phyloP scores from a whole-genome alignment of 2,329 filamentous ascomycete genomes.

The Alternaria sp. region DNA sequence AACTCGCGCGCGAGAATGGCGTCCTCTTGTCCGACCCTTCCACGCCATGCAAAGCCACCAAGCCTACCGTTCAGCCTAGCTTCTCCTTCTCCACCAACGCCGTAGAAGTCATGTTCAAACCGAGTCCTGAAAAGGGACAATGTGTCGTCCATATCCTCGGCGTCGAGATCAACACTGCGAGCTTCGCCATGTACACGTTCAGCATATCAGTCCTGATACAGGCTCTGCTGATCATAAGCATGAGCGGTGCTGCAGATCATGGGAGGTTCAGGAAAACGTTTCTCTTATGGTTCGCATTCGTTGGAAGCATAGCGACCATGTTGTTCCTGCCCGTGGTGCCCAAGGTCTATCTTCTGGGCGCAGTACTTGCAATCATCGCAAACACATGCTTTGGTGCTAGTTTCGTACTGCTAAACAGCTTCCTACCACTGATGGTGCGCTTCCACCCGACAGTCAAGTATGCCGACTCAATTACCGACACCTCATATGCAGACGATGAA shows the following conservation, averaged over 20 bases:
- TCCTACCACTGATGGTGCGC: constrained; percentile 87
- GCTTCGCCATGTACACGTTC: constrained; percentile 98
- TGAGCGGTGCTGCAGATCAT: constrained; percentile 95
- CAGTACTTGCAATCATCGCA: constrained; percentile 83
- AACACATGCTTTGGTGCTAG: constrained; percentile 96
- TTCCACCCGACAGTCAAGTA: constrained; percentile 72
- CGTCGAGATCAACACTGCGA: constrained; percentile 89
- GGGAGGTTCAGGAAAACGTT: constrained; percentile 87
- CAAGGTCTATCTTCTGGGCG: constrained; percentile 79
- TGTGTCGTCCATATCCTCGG: constrained; percentile 86
- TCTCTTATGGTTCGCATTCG: constrained; percentile 82
- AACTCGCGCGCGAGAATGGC: constrained; percentile 89
- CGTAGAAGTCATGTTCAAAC: constrained; percentile 27
- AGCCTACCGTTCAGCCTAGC: constrained; percentile 56
- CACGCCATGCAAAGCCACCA: constrained; percentile 75
- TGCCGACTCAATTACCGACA: constrained; percentile 32
- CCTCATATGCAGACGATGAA: constrained; percentile 38
- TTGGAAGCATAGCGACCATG: constrained; percentile 86
- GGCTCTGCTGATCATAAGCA: constrained; percentile 89
- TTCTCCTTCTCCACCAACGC: constrained; percentile 29
- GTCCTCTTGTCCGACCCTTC: constrained; percentile 80
- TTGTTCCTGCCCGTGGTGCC: constrained; percentile 81
- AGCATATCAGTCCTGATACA: constrained; percentile 90
- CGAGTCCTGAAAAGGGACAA: constrained; percentile 59
- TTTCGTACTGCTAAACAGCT: constrained; percentile 94